Conservation (phyloP, 305 asterid genomes). For the Ajuga reptans region DNA sequence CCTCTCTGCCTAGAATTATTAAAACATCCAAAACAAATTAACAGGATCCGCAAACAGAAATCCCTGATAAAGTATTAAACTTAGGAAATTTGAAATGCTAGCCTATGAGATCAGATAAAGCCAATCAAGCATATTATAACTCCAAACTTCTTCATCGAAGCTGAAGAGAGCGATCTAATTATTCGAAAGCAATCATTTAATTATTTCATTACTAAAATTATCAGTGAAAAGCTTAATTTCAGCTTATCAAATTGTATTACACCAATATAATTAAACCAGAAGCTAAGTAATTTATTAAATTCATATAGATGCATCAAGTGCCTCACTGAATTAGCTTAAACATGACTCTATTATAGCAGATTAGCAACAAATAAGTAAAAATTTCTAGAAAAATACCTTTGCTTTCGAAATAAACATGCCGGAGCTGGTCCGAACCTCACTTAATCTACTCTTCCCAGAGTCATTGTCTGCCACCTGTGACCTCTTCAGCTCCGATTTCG, state of each 20-base stretch:
- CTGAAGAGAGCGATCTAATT: background rate
- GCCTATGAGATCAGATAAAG: background rate
- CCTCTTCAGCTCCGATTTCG: constrained; percentile 79
- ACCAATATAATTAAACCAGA: constrained; percentile 5
- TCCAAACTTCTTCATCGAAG: background rate
- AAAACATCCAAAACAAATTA: constrained; percentile 2
- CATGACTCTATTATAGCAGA: background rate
- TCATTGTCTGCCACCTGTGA: constrained; percentile 77
- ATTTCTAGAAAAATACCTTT: constrained; percentile 37
- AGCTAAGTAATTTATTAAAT: background rate
- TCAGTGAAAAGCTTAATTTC: constrained; percentile 16
- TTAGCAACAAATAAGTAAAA: constrained; percentile 10
- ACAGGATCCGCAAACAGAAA: background rate
- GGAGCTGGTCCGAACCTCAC: constrained; percentile 91
- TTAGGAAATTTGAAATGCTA: constrained; percentile 7
- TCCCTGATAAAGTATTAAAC: constrained; percentile 7
- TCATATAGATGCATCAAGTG: background rate
- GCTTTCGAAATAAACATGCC: constrained; percentile 79
- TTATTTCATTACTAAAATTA: background rate
- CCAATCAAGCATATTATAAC: background rate
- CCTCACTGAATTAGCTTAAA: background rate
- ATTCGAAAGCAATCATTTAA: constrained; percentile 3
- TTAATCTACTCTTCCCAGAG: constrained; percentile 63
- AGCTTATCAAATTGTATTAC: background rate
- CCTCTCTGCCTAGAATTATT: background rate